These are phyloP conservation scores for Arthrobotrys conoides DNA, from an alignment of 2,329 filamentous ascomycete species.

Conservation along the genomic window DNA sequence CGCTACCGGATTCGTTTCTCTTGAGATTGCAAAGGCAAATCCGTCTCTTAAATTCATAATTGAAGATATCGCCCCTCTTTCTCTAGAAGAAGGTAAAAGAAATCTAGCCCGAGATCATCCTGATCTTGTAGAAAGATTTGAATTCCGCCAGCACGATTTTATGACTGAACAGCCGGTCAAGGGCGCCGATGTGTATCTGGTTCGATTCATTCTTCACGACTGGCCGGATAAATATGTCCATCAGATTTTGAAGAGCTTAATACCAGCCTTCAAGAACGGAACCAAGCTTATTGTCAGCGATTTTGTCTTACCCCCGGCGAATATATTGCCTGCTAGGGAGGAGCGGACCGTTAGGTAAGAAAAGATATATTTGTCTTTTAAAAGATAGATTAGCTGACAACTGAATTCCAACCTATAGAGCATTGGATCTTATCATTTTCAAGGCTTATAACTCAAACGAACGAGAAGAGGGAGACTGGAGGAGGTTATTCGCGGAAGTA, in stretches of 20 bases:
- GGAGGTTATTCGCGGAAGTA: slow-evolving; percentile 63
- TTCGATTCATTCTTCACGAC: slow-evolving; percentile 63
- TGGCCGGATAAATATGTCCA: slow-evolving; percentile 63
- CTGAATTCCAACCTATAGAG: slow-evolving; percentile 63
- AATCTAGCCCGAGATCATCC: slow-evolving; percentile 24
- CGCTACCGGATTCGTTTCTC: slow-evolving; percentile 72
- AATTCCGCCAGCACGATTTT: slow-evolving; percentile 63
- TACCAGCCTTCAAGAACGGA: slow-evolving; percentile 58
- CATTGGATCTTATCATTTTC: slow-evolving; percentile 66
- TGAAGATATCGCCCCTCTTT: slow-evolving; percentile 68
- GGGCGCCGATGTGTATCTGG: slow-evolving; percentile 63
- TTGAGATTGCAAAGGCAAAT: slow-evolving; percentile 71
- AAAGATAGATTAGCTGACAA: slow-evolving; percentile 57
- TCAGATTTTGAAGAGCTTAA: slow-evolving; percentile 61
- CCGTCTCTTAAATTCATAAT: slow-evolving; percentile 72
- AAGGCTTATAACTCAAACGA: slow-evolving; percentile 66
- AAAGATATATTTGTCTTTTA: background rate
- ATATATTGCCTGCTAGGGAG: slow-evolving; percentile 33
- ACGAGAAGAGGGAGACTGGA: slow-evolving; percentile 66
- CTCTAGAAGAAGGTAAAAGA: slow-evolving; percentile 31
- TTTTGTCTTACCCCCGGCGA: slow-evolving; percentile 30
- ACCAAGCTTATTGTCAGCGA: slow-evolving; percentile 37
- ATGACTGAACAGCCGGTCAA: slow-evolving; percentile 63
- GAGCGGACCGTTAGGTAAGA: slow-evolving; percentile 63
- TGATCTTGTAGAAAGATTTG: slow-evolving; percentile 28